Conservation (phyloP, 1,139 yeast species). For the Meyerozyma guilliermondii region DNA sequence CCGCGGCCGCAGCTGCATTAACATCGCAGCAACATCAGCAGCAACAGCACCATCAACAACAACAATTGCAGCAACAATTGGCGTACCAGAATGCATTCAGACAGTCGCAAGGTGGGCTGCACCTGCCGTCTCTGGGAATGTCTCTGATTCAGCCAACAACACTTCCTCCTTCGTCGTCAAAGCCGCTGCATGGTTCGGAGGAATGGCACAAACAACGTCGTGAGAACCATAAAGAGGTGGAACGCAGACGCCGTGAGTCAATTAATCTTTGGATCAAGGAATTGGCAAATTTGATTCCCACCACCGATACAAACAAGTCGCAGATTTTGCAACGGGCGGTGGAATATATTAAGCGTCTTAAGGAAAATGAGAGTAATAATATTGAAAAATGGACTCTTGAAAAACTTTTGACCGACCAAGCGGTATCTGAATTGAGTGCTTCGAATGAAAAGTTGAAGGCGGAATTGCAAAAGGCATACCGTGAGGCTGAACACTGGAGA, state of each 20-base stretch:
- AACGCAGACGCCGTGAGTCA: conserved; percentile 89
- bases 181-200: conserved; percentile 63
- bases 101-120: conserved; percentile 17
- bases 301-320: conserved; percentile 87
- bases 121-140: conserved; percentile 8
- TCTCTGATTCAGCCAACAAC: conserved; percentile 26
- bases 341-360: conserved; percentile 81
- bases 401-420: conserved; percentile 86
- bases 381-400: conserved; percentile 94
- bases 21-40: conserved; percentile 13
- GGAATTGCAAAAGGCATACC: conserved; percentile 86
- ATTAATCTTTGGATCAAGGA: conserved; percentile 87
- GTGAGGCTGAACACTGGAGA: conserved; percentile 85
- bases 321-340: conserved; percentile 84
- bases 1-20: too few relatives aligned
- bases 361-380: conserved; percentile 81
- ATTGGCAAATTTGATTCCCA: conserved; percentile 77
- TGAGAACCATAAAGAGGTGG: conserved; percentile 95
- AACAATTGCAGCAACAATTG: conserved; percentile 23
- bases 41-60: conserved; percentile 19
- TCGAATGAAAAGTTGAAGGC: conserved; percentile 74
- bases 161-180: conserved; percentile 31
- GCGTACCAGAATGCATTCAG: conserved; percentile 29
- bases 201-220: conserved; percentile 87
- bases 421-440: conserved; percentile 71